Percentiles rank a stretch among this genome's conserved stretches.
These are phyloP conservation scores for Fusarium sp. DNA, from an alignment of 2,329 filamentous ascomycete genomes.

Conservation along the genomic window DNA sequence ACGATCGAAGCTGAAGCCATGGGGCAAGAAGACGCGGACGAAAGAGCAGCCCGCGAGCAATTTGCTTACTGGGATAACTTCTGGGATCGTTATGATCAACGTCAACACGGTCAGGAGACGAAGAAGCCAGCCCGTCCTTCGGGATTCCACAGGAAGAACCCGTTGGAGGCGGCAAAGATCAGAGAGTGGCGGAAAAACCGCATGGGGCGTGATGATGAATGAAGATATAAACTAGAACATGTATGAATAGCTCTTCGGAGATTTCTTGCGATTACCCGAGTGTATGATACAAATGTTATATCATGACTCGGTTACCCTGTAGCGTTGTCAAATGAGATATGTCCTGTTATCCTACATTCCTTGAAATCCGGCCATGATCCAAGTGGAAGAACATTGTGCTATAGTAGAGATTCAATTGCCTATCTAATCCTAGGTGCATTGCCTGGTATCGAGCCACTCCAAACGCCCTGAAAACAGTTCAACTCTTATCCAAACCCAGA, in stretches of 20 bases:
- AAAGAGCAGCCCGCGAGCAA: slow-evolving; percentile 30
- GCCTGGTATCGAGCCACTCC: slow-evolving; percentile 37
- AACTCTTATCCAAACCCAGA: slow-evolving; percentile 1
- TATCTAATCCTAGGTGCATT: slow-evolving; percentile 17
- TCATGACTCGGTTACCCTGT: not conserved
- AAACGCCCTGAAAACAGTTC: slow-evolving; percentile 19
- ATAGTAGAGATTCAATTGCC: slow-evolving; percentile 14
- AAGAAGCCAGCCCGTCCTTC: not conserved
- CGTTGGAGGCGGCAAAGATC: not conserved
- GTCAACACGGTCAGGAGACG: slow-evolving; percentile 7
- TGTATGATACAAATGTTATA: slow-evolving; percentile 23
- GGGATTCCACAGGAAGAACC: not conserved
- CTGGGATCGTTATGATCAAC: slow-evolving; percentile 47
- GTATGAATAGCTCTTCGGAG: slow-evolving; percentile 28
- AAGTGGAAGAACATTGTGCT: not conserved
- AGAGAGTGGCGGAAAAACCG: not conserved
- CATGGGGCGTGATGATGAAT: slow-evolving; percentile 10
- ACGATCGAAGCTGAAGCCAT: slow-evolving; percentile 18
- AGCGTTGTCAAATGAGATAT: not conserved
- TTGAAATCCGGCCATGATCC: no score
- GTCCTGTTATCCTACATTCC: not conserved
- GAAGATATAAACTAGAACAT: slow-evolving; percentile 26
- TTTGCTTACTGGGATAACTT: slow-evolving; percentile 44
- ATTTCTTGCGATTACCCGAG: slow-evolving; percentile 3
- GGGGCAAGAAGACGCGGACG: slow-evolving; percentile 26